These are phyloP conservation scores for Dactylorhiza incarnata DNA, from an alignment of 106 monocot species.

Conservation along the genomic window DNA sequence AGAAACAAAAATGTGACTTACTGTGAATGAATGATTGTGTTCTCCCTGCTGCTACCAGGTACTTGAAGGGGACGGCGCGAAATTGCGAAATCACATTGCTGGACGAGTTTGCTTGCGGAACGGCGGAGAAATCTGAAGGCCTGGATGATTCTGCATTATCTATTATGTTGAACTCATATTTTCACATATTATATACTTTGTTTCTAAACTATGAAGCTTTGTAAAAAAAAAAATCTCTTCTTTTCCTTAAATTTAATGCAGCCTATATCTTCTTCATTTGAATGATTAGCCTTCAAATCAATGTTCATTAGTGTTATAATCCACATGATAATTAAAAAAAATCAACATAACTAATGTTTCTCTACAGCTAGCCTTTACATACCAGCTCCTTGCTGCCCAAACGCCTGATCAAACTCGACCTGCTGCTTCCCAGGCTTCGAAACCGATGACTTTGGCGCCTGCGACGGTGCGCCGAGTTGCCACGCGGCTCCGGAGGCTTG, in stretches of 20 bases:
- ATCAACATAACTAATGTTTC: no score
- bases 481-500: constrained; percentile 23
- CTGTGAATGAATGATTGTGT: neutral
- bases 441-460: constrained; percentile 13
- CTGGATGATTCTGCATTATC: neutral
- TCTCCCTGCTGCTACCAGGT: neutral
- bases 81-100: neutral
- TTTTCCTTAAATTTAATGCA: no score
- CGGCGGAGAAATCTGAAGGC: neutral
- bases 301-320: no score
- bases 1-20: no score
- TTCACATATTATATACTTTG: neutral
- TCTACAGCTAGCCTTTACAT: neutral
- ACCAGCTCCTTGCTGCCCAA: constrained; percentile 13
- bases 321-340: no score
- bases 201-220: neutral
- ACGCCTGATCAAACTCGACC: constrained; percentile 9
- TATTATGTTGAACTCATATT: neutral
- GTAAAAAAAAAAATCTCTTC: neutral
- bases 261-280: no score
- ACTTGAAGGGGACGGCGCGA: neutral
- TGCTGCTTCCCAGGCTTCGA: constrained; percentile 19
- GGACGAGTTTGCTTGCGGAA: neutral
- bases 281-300: no score
- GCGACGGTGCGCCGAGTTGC: constrained; percentile 22